Evolutionary conservation across 495 filamentous ascomycete genomes (phyloP), one percentile per base, ranked within the genome.

Genomic region (Aspergillus haitiensis): DNA sequence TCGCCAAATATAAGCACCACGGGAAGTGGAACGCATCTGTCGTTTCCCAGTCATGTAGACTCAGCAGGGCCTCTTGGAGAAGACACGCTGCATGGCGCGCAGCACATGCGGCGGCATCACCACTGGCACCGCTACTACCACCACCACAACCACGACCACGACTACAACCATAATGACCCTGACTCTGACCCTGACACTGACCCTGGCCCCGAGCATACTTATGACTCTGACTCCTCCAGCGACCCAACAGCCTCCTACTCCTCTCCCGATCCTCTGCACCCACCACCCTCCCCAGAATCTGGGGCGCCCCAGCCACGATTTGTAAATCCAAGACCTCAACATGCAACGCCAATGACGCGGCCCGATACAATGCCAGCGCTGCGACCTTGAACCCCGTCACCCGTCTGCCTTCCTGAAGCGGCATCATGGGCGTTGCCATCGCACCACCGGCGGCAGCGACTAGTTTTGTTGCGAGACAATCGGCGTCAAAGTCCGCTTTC

Each of bases 1-100:
- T 83, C 6, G 78, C 79, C 27, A 84, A 66, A 61, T 86, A 86
- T 35, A 84, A 63, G 59, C 79, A 79, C 83, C 82, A 84, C 0
- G 81, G 80, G 49, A 81, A 81, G 64, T 83, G 81, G 58, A 83
- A 83, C 6, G 78, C 69, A 58, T 81, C 74, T 12, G 76, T 78
- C 12, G 73, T 73, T 32, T 82, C 79, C 69, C 76, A 81, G 42
- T 84, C 74, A 37, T 77, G 71, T 12, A 82, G 70, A 50, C 75
- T 76, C 21, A 72, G 57, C 7, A 82, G 74, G 3, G 79, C 77
- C 40, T 74, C 75, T 15, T 77, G 74, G 6, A 84, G 66, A 6
- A 84, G 62, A 32, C 51, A 55, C 5, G 80, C 76, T 0, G 82
- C 79, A 55, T 84, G 82, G 8, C 65, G 61, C 42, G 76, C 78